Conservation (phyloP, 2,329 filamentous ascomycete genomes). For the Ceratocystis smalleyi region DNA sequence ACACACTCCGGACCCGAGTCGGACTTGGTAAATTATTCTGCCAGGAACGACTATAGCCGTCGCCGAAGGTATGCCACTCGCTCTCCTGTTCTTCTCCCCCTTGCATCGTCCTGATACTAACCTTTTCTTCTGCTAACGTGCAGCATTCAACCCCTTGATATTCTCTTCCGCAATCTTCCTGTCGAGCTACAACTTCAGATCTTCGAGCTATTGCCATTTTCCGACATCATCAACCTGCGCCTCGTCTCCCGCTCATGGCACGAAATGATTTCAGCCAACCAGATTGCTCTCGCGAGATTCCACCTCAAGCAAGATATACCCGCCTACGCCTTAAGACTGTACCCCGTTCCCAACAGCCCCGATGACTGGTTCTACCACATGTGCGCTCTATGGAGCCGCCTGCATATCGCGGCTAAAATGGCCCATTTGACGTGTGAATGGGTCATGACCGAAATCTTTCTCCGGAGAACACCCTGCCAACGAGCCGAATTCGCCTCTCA, state of each 20-base stretch:
- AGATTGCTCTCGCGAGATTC: constrained; percentile 44
- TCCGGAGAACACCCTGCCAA: constrained; percentile 40
- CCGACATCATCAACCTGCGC: constrained; percentile 44
- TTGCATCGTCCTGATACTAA: neutral
- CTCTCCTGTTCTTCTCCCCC: neutral
- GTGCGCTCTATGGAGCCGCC: constrained; percentile 48
- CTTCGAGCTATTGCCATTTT: constrained; percentile 42
- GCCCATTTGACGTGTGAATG: constrained; percentile 47
- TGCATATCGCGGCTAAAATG: constrained; percentile 49
- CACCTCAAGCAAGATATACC: constrained; percentile 46
- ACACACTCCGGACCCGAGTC: constrained; percentile 8
- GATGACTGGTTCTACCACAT: constrained; percentile 44
- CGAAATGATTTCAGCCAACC: constrained; percentile 42
- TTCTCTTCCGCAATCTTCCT: constrained; percentile 42
- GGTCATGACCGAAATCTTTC: constrained; percentile 50
- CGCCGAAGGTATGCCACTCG: constrained; percentile 7
- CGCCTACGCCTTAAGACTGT: constrained; percentile 43
- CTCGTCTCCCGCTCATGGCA: constrained; percentile 45
- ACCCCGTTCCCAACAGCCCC: constrained; percentile 34
- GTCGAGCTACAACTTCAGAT: constrained; percentile 49
- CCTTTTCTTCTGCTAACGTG: neutral
- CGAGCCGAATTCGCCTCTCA: constrained; percentile 44
- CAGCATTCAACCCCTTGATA: constrained; percentile 34
- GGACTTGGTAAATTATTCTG: neutral
- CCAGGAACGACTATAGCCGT: neutral